Base-by-base conservation (phyloP, 371 early-diverging fungal species). In the Syncephalis fuscata region DNA sequence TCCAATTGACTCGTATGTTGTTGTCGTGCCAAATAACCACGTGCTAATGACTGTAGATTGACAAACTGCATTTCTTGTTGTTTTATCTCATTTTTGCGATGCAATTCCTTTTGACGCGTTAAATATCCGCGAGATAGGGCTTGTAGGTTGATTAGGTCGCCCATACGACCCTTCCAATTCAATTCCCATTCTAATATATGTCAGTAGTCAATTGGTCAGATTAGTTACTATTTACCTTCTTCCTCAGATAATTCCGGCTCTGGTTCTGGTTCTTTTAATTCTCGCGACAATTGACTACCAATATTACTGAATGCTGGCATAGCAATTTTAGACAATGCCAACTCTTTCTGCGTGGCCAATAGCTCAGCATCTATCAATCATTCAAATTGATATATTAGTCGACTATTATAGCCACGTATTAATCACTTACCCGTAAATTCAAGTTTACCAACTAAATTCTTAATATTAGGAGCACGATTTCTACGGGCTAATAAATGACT, bases 371-470 rank as follows among this genome's bases (percentile, higher is more conserved):
- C 88, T 73, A 51, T 15, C 49, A 38, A 42, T 20, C 2, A 40
- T 2, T 25, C 38, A 2, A n/a, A n/a, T n/a, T n/a, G n/a, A n/a
- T n/a, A n/a, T n/a, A n/a, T n/a, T n/a, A n/a, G n/a, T n/a, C n/a
- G n/a, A 19, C n/a, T 20, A 26, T 50, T 36, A 23, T 46, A n/a
- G n/a, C 25, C 24, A 5, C 23, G 19, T 41, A 57, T n/a, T 17
- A 3, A 19, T 22, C 3, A 40, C 54, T 59, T 68, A 74, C 83
- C 84, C 2, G 93, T 85, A 61, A 98, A 98, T 44, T 85, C 74
- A 4, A 96, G 74, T 37, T 84, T 70, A 4, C 97, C 98, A 2
- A 91, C 74, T 20, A 98, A 64, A 58, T 95, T 85, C 48, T 87
- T 85, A 60, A 96, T 95, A 44, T 71, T 74, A 2, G 92, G 90